Conservation (phyloP, 1,139 yeast species). For the Yamadazyma trypodendri region DNA sequence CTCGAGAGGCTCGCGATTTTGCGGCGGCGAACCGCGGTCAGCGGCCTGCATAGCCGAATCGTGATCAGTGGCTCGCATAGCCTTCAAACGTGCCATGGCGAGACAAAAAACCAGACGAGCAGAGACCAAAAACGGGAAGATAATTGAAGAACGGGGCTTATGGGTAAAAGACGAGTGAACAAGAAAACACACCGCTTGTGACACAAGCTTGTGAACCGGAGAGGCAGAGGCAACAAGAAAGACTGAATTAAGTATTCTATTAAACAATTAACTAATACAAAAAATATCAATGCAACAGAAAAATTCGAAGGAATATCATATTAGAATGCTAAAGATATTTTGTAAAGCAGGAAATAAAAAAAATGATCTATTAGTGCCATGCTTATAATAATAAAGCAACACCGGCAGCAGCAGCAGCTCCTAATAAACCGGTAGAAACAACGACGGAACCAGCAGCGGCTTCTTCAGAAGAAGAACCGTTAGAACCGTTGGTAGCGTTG, state of each 20-base stretch:
- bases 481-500: slow-evolving; percentile 28
- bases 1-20: no score
- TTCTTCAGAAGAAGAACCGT: slow-evolving; percentile 14
- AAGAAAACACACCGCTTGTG: no score
- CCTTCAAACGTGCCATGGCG: no score
- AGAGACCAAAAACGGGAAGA: no score
- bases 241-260: neutral
- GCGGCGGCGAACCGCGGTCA: no score
- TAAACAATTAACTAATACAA: slow-evolving; percentile 1
- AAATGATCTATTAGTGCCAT: slow-evolving; percentile 1
- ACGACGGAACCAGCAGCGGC: slow-evolving; percentile 17
- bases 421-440: slow-evolving; percentile 28
- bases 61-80: no score
- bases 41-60: no score
- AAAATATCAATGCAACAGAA: neutral
- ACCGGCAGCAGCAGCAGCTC: slow-evolving; percentile 39
- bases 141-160: no score
- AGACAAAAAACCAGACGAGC: neutral
- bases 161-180: no score
- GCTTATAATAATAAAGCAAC: slow-evolving; percentile 40
- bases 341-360: neutral
- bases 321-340: slow-evolving; percentile 1
- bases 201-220: no score
- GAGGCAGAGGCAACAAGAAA: neutral
- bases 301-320: neutral